phyloP scores from a whole-genome alignment of 2,329 filamentous ascomycete species.

The Fusarium beomiforme region DNA sequence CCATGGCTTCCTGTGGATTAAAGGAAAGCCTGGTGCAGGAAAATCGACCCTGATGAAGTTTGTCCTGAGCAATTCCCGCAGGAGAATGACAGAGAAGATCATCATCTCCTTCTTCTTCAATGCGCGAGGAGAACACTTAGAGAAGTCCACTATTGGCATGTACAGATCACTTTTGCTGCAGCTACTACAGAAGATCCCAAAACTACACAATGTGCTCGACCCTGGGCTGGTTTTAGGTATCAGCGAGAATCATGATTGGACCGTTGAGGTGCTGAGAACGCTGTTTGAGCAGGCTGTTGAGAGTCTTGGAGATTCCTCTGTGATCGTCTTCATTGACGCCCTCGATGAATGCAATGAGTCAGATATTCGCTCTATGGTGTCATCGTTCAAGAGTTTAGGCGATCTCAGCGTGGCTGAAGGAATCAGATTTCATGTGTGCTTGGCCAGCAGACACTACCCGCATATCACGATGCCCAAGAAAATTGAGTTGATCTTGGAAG shows the following conservation, averaged over 20 bases:
- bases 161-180: conserved; percentile 61
- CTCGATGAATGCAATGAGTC: conserved; percentile 58
- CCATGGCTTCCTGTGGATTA: conserved; percentile 57
- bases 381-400: conserved; percentile 52
- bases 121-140: conserved; percentile 54
- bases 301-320: accelerated
- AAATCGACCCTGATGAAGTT: conserved; percentile 61
- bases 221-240: background rate
- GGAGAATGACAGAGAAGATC: conserved; percentile 4
- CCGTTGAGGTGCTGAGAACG: background rate
- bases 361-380: conserved; percentile 53
- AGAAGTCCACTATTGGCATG: conserved; percentile 58
- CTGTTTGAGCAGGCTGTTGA: background rate
- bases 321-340: conserved; percentile 50
- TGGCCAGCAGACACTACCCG: conserved; percentile 60
- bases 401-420: conserved; percentile 27
- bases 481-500: conserved; percentile 41
- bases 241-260: background rate
- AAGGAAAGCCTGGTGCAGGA: conserved; percentile 55
- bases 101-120: conserved; percentile 62
- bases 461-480: conserved; percentile 48
- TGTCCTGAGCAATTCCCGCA: conserved; percentile 3
- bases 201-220: conserved; percentile 48
- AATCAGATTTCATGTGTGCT: conserved; percentile 49
- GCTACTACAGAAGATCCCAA: conserved; percentile 49